A percentile compares a stretch with the other conserved stretches of the same genome.
These are phyloP conservation scores for Ilyonectria robusta DNA, from an alignment of 2,329 filamentous ascomycete genomes.

Conservation along the genomic window DNA sequence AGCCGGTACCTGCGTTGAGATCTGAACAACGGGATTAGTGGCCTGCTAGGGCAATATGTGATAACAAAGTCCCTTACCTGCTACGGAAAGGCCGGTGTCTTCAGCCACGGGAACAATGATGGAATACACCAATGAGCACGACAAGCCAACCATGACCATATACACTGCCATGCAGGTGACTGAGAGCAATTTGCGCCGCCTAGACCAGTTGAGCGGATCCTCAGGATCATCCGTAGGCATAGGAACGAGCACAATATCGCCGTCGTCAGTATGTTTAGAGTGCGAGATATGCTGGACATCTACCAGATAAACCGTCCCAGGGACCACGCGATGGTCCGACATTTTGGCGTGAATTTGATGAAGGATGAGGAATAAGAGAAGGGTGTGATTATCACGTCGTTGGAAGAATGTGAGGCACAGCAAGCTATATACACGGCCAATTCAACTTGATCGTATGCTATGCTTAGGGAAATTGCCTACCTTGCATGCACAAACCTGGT, in stretches of 20 bases:
- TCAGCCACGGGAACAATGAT: slow-evolving; percentile 48
- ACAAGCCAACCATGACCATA: slow-evolving; percentile 39
- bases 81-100: slow-evolving; percentile 32
- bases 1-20: no score
- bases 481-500: no score
- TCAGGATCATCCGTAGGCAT: slow-evolving; percentile 44
- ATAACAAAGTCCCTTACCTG: background rate
- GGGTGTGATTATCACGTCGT: no score
- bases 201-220: slow-evolving; percentile 47
- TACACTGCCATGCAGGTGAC: slow-evolving; percentile 44
- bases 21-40: no score
- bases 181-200: slow-evolving; percentile 39
- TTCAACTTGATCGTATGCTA: no score
- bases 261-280: slow-evolving; percentile 1
- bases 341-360: no score
- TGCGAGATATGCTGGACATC: background rate
- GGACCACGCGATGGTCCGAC: no score
- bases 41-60: background rate
- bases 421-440: no score
- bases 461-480: no score
- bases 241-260: slow-evolving; percentile 43
- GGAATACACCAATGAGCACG: slow-evolving; percentile 49
- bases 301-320: no score
- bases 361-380: no score
- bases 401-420: no score